Evolutionary conservation across 2,329 filamentous ascomycete genomes (phyloP), one percentile per base, ranked within the genome.

Genomic region (Paracamarosporium sp.): DNA sequence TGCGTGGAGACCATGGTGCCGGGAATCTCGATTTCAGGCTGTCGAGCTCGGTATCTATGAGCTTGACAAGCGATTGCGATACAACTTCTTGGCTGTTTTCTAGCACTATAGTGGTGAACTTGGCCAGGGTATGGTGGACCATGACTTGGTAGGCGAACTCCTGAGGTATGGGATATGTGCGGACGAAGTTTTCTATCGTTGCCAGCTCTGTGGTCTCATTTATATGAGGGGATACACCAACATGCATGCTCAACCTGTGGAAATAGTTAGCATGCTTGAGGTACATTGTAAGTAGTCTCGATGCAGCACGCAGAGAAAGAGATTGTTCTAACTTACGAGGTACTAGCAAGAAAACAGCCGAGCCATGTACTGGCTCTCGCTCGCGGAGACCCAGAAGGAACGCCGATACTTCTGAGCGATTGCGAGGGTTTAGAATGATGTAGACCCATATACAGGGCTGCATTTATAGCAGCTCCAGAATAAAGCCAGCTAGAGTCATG

Each of bases 401-500:
- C 60, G 11, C 61, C 61, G 35, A 66, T 64, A 53, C 59, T 67
- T 25, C 58, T 53, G 7, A 65, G 46, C 3, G 64, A 64, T 3
- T 57, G 62, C 3, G 58, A 27, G 1, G 57, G 60, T 25, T 61
- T 67, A 11, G 58, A 41, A 22, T 58, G 60, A 43, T 69, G 60
- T 15, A 69, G 46, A 1, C 67, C 67, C 62, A 64, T 63, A 41
- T 66, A 64, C 40, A 68, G 41, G 13, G 67, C 63, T 38, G 67
- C 60, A 53, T 69, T 68, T 35, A 64, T 51, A 17, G 65, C 62
- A n/a, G 61, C 45, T 13, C 65, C 65, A 41, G 57, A 67, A 33
- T 68, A 69, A 3, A 69, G 44, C 67, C 65, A 69, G 36, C 59
- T 67, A 11, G 65, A 56, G 47, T 69, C 67, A 30, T 61, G 43